Evolutionary conservation across 345 rosid genomes (phyloP).

Genomic region (Populus nigra): DNA sequence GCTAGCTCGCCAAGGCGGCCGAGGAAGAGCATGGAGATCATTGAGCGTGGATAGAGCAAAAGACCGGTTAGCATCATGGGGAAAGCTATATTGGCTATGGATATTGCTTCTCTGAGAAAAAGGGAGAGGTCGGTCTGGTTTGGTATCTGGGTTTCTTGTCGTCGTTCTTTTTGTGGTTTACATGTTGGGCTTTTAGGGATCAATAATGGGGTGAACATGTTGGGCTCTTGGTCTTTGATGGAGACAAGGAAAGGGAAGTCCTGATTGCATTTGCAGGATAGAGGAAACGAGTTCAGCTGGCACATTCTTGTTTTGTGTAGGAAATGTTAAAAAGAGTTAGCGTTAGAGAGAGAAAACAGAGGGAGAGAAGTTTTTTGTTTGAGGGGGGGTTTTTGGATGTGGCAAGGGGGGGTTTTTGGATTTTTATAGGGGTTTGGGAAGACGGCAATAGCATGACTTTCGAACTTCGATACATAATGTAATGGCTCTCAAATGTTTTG

Average conservation of each 20-base stretch:
- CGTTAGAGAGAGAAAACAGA: background rate
- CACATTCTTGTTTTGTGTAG: constrained; percentile 4
- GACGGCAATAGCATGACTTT: background rate
- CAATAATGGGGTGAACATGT: constrained; percentile 5
- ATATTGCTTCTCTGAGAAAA: constrained; percentile 44
- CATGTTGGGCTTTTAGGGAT: constrained; percentile 9
- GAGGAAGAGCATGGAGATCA: constrained; percentile 79
- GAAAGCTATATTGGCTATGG: constrained; percentile 52
- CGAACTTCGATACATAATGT: too few relatives aligned
- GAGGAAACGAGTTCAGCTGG: constrained; percentile 12
- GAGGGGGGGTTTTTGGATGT: background rate
- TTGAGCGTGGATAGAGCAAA: constrained; percentile 73
- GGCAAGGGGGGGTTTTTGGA: background rate
- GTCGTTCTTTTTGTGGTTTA: background rate
- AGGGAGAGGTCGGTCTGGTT: constrained; percentile 24
- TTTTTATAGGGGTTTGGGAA: constrained; percentile 12
- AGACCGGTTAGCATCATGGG: constrained; percentile 76
- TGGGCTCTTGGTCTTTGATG: constrained; percentile 6
- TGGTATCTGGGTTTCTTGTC: constrained; percentile 6
- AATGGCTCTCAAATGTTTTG: background rate
- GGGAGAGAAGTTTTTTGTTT: background rate
- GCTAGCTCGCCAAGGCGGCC: constrained; percentile 66
- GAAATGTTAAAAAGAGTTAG: background rate
- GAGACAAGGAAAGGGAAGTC: constrained; percentile 6
- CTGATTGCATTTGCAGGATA: constrained; percentile 9